Conservation (phyloP, 2,329 filamentous ascomycete species). For the Malbranchea zuffiana region DNA sequence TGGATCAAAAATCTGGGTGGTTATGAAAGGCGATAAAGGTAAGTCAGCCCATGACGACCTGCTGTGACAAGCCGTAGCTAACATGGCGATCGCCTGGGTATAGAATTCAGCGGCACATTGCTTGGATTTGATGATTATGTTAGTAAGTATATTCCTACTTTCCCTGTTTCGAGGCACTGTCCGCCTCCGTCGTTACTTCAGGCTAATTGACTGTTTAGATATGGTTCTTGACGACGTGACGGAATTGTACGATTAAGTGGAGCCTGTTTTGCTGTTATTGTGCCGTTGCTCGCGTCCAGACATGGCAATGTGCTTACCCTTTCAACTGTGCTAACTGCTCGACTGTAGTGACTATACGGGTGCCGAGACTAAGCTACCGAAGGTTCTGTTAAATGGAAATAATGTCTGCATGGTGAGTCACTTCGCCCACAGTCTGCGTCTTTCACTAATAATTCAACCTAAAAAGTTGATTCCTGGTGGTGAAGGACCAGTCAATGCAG, state of each 20-base stretch:
- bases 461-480: constrained; percentile 64
- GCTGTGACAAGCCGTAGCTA: neutral
- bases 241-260: constrained; percentile 61
- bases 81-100: constrained; percentile 13
- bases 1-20: constrained; percentile 92
- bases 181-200: constrained; percentile 7
- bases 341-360: constrained; percentile 71
- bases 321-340: too few species aligned
- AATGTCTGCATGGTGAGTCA: constrained; percentile 95
- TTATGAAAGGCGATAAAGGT: constrained; percentile 99
- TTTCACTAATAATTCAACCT: constrained; percentile 9
- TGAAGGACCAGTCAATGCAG: constrained; percentile 48
- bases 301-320: too few species aligned
- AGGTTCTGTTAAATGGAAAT: constrained; percentile 94
- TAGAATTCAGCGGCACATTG: constrained; percentile 91
- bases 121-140: constrained; percentile 98
- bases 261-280: neutral
- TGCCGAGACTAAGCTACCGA: constrained; percentile 75
- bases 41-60: constrained; percentile 15
- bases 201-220: constrained; percentile 44
- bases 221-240: constrained; percentile 98
- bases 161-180: constrained; percentile 3
- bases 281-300: too few species aligned
- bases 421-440: constrained; percentile 1
- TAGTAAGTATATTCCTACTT: constrained; percentile 56